These are phyloP conservation scores for Metarhizium anisopliae DNA, from an alignment of 2,329 filamentous ascomycete species.

Conservation along the genomic window DNA sequence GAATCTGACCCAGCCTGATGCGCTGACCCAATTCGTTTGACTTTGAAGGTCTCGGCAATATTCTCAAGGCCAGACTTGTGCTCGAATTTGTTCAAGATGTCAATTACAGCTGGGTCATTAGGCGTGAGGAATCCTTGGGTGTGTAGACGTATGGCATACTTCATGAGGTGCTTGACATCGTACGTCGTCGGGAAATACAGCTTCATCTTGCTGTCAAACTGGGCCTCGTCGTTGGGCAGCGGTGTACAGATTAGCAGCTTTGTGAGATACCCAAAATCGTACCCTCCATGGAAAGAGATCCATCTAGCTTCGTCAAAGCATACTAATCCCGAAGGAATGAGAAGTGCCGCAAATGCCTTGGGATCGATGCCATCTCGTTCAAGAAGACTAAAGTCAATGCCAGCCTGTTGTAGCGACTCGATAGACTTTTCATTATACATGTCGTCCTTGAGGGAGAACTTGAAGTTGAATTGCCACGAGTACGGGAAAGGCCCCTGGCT, in stretches of 20 bases:
- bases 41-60: constrained; percentile 85
- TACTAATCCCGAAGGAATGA: constrained; percentile 88
- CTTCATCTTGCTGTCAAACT: constrained; percentile 82
- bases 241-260: constrained; percentile 81
- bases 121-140: constrained; percentile 54
- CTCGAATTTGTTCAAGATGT: constrained; percentile 77
- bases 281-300: constrained; percentile 96
- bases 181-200: constrained; percentile 90
- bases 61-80: constrained; percentile 88
- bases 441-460: constrained; percentile 86
- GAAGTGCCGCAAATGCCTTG: constrained; percentile 74
- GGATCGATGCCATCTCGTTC: constrained; percentile 87
- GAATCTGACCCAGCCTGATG: constrained; percentile 94
- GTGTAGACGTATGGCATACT: constrained; percentile 68
- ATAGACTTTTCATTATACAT: constrained; percentile 98
- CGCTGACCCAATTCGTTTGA: constrained; percentile 77
- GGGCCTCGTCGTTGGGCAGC: constrained; percentile 79
- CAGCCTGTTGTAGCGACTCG: constrained; percentile 78
- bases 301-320: constrained; percentile 83
- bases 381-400: constrained; percentile 82
- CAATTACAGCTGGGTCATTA: constrained; percentile 54
- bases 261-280: constrained; percentile 95
- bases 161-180: constrained; percentile 96
- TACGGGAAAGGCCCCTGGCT: constrained; percentile 57
- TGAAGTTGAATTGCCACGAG: constrained; percentile 99